A percentile compares a stretch with the other conserved stretches of the same genome.
Conservation (phyloP, 495 filamentous ascomycete species). For the Penicillium arizonense region DNA sequence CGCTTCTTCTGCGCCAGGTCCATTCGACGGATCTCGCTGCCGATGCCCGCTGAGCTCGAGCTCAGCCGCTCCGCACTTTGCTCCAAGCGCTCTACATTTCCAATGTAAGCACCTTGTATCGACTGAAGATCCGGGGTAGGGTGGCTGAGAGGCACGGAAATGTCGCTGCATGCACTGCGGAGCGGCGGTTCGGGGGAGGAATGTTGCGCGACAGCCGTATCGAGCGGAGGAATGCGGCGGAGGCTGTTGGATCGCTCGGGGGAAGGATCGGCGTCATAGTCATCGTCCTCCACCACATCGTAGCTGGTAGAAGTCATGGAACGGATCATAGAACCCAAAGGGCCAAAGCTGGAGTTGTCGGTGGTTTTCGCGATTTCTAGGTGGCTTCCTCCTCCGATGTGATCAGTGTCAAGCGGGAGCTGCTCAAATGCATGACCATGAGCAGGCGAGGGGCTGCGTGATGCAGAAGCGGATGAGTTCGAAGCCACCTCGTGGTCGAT, state of each 20-base stretch:
- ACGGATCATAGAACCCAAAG: conserved; percentile 40
- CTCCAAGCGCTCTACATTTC: conserved; percentile 81
- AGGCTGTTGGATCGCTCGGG: conserved; percentile 23
- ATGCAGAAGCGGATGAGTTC: conserved; percentile 34
- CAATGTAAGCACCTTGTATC: conserved; percentile 68
- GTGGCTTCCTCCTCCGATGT: conserved; percentile 20
- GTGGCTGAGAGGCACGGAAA: conserved; percentile 62
- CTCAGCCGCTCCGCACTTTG: conserved; percentile 79
- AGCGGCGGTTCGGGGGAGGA: conserved; percentile 47
- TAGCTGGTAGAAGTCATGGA: conserved; percentile 44
- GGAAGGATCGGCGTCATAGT: conserved; percentile 41
- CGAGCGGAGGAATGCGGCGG: conserved; percentile 33
- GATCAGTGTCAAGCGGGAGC: conserved; percentile 26
- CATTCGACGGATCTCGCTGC: conserved; percentile 76
- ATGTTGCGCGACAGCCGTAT: conserved; percentile 31
- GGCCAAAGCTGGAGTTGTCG: conserved; percentile 23
- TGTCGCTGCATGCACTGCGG: conserved; percentile 59
- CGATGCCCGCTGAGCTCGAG: conserved; percentile 73
- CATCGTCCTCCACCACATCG: conserved; percentile 47
- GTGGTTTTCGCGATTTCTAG: conserved; percentile 25
- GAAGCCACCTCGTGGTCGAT: conserved; percentile 40
- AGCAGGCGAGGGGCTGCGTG: conserved; percentile 28
- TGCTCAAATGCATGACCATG: conserved; percentile 26
- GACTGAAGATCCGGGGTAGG: conserved; percentile 75
- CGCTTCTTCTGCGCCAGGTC: conserved; percentile 71